Base-by-base conservation (phyloP, 2,329 filamentous ascomycete genomes). In the Cladosporium sp. region DNA sequence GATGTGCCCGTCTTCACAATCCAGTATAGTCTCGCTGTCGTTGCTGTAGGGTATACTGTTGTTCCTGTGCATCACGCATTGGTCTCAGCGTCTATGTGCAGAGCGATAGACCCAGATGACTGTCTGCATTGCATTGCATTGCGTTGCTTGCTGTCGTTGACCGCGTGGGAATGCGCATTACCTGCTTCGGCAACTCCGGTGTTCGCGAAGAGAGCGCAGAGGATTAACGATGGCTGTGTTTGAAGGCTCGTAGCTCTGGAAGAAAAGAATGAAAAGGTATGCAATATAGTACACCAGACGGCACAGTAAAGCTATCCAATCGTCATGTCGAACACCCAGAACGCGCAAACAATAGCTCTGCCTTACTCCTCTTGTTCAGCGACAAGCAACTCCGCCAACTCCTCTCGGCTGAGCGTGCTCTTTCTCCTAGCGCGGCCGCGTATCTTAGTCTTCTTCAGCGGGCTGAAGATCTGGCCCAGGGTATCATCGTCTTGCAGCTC, bases 351-450 rank as follows among this genome's bases (percentile, higher is more conserved):
- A 11, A 19, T 22, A n/a, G 20, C 13, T 9, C 22, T 39, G 3
- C n/a, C 12, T 36, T 37, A 52, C 37, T 52, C 39, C 47, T 56
- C 40, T 43, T 43, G 34, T 17, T 29, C 50, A 36, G 29, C 43
- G 32, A 40, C 50, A 17, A 69, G 50, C 64, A 88, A 64, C 39
- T 78, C 81, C 69, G 87, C 80, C 62, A 91, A 69, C 68, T 92
- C 88, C 75, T 85, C 85, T 3, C 85, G 83, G 60, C 80, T 89
- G 27, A 92, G 71, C 17, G 87, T 91, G 61, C 85, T 89, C 65
- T 88, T 78, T 63, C 87, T 76, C 63, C 86, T 74, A 2, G 81
- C 71, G 72, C 84, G 66, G 64, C 82, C 61, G 67, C 74, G 64
- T 71, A 78, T 65, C 68, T 73, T 61, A 73, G 80, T 73, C 65